Conservation (phyloP, 164 flowering plant genomes). For the Houttuynia cordata region DNA sequence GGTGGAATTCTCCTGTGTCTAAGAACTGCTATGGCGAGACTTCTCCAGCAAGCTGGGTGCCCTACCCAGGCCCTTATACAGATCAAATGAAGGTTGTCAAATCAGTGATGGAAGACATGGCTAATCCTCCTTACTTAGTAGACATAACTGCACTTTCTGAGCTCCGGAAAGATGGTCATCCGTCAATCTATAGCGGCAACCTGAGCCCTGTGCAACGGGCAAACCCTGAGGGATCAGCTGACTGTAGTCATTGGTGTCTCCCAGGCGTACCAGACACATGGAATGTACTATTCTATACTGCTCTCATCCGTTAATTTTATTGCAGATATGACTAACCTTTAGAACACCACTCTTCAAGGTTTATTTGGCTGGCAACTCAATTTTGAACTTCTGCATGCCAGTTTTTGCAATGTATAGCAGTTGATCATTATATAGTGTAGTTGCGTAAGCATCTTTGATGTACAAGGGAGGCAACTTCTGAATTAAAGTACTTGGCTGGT, state of each 20-base stretch:
- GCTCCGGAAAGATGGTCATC: conserved; percentile 84
- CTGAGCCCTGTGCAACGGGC: conserved; percentile 53
- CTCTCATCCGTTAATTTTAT: conserved; percentile 32
- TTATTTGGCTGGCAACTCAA: background rate
- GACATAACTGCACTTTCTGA: conserved; percentile 74
- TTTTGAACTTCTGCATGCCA: background rate
- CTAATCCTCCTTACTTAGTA: conserved; percentile 38
- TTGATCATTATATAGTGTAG: too few relatives aligned
- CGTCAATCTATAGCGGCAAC: conserved; percentile 74
- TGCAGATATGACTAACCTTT: background rate
- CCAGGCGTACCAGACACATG: conserved; percentile 96
- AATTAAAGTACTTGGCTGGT: too few relatives aligned
- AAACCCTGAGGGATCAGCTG: conserved; percentile 56
- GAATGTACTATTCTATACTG: conserved; percentile 74
- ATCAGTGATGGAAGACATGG: conserved; percentile 43
- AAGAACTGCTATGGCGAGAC: conserved; percentile 82
- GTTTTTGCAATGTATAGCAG: too few relatives aligned
- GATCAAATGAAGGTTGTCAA: conserved; percentile 60
- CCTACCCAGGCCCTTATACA: conserved; percentile 39
- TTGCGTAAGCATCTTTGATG: too few relatives aligned
- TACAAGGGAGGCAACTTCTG: too few relatives aligned
- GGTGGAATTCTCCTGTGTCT: conserved; percentile 37
- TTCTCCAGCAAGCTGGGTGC: conserved; percentile 34
- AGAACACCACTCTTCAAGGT: background rate
- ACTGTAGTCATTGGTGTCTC: conserved; percentile 98